Base-by-base conservation (phyloP, 192 early-diverging fungal species). In the Entomortierella parvispora region DNA sequence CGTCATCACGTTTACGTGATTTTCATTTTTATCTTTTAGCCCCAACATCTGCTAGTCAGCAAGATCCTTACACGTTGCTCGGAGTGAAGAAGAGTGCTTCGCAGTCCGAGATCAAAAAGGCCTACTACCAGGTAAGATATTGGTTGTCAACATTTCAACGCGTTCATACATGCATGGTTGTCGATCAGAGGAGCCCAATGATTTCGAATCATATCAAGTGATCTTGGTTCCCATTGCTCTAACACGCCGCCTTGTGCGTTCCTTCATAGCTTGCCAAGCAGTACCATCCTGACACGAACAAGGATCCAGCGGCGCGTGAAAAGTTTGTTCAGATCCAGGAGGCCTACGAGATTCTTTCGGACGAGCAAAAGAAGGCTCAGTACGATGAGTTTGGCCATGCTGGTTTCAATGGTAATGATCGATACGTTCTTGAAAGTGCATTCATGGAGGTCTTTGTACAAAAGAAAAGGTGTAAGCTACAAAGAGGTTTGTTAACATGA, bases 281-380 rank as follows among this genome's bases (percentile, higher is more conserved):
- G 80, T 98, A 92, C 82, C 97, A 99, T 75, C 97, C 97, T 1
- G 97, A 99, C 67, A 97, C 97, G 18, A 98, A 96, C 89, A 97
- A 98, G 71, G 93, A 92, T 33, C 82, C 90, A 33, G 86, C 84
- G 9, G 94, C 97, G 31, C 94, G 96, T 62, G 97, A 99, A 78
- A 95, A 94, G 84, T 99, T 99, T 84, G 84, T 97, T 11, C 94
- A 99, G 82, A 93, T 99, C 68, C 96, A 99, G 72, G 92, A 96
- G 68, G 96, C 97, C 0, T 99, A 99, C 72, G 95, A 97, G 85
- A 93, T 97, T 59, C 81, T 99, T 5, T 95, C 93, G 0, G 96
- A 99, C 61, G 95, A 95, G 48, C 76, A 88, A 67, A 99, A 99
- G 82, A 90, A 95, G 50, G 87, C 90, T 3, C 87, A 92, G 40